Conservation (phyloP, 306 rosid species). For the Spatholobus suberectus region DNA sequence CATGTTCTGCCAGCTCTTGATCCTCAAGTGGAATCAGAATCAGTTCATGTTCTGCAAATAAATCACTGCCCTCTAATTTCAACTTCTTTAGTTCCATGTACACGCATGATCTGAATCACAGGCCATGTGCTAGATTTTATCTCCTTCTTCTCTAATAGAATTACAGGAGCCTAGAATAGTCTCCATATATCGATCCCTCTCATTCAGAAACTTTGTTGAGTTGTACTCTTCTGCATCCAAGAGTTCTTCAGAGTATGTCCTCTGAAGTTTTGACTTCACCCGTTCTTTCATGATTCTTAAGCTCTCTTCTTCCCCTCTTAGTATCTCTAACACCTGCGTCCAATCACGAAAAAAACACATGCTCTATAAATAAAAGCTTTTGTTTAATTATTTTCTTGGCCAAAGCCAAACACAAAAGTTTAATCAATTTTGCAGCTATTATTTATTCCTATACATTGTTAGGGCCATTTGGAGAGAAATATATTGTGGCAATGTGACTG, state of each 20-base stretch:
- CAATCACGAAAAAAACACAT: background rate
- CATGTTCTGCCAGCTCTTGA: slow-evolving; percentile 29
- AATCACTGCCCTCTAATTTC: slow-evolving; percentile 4
- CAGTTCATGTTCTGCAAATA: slow-evolving; percentile 20
- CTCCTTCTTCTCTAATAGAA: slow-evolving; percentile 14
- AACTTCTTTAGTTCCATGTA: slow-evolving; percentile 30
- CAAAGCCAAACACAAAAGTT: background rate
- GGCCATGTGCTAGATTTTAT: slow-evolving; percentile 20
- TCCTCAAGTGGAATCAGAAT: slow-evolving; percentile 35
- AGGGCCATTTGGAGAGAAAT: background rate
- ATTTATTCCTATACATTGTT: background rate
- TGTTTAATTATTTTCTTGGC: background rate
- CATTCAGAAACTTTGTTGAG: slow-evolving; percentile 71
- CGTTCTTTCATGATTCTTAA: slow-evolving; percentile 47
- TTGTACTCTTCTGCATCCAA: slow-evolving; percentile 86
- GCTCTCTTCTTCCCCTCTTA: slow-evolving; percentile 62
- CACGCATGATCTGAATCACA: slow-evolving; percentile 7
- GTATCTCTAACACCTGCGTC: slow-evolving; percentile 65
- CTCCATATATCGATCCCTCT: slow-evolving; percentile 60
- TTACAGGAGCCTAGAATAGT: slow-evolving; percentile 53
- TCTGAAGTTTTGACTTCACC: slow-evolving; percentile 62
- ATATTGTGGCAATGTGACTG: background rate
- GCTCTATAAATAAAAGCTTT: background rate
- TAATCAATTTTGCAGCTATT: background rate
- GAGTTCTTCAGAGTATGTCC: slow-evolving; percentile 84